Percentiles rank a stretch among this genome's conserved stretches.
Conservation (phyloP, 1,284 basidiomycete genomes). For the Mycena citricolor region DNA sequence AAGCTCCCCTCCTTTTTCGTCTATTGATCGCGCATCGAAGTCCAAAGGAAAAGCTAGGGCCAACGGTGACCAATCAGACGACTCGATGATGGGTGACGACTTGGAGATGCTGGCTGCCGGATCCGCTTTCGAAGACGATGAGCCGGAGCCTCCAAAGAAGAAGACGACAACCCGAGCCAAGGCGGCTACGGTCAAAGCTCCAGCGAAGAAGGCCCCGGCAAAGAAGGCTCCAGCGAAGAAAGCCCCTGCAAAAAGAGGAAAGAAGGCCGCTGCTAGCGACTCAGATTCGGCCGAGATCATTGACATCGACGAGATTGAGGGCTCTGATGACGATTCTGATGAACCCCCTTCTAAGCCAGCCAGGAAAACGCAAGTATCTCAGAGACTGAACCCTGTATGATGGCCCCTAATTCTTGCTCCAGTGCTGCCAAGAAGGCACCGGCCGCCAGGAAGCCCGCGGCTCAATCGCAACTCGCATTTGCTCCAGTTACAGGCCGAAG, state of each 20-base stretch:
- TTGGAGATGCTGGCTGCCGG: conserved; percentile 38
- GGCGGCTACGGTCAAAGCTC: conserved; percentile 28
- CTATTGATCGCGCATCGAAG: conserved; percentile 31
- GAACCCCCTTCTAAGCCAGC: conserved; percentile 41
- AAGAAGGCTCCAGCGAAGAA: conserved; percentile 39
- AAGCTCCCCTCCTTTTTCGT: conserved; percentile 1
- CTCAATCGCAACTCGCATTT: conserved; percentile 63
- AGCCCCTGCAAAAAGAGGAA: conserved; percentile 44
- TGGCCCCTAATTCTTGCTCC: conserved; percentile 18
- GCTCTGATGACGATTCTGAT: conserved; percentile 57
- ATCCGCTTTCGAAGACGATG: conserved; percentile 57
- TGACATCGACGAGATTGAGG: conserved; percentile 48
- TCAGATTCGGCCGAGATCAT: conserved; percentile 55
- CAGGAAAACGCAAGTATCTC: conserved; percentile 42
- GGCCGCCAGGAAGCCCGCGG: conserved; percentile 53
- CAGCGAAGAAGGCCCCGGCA: conserved; percentile 46
- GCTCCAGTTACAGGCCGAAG: conserved; percentile 54
- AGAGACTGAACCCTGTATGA: conserved; percentile 14
- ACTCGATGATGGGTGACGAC: conserved; percentile 81
- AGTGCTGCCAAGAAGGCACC: conserved; percentile 56
- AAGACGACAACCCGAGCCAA: conserved; percentile 32
- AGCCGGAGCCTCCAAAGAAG: conserved; percentile 52
- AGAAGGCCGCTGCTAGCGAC: conserved; percentile 53
- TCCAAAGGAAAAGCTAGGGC: conserved; percentile 50
- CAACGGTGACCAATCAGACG: conserved; percentile 59